These are phyloP conservation scores for Axilococcus clingmanii DNA, from an alignment of 139 green algal species.

Conservation along the genomic window DNA sequence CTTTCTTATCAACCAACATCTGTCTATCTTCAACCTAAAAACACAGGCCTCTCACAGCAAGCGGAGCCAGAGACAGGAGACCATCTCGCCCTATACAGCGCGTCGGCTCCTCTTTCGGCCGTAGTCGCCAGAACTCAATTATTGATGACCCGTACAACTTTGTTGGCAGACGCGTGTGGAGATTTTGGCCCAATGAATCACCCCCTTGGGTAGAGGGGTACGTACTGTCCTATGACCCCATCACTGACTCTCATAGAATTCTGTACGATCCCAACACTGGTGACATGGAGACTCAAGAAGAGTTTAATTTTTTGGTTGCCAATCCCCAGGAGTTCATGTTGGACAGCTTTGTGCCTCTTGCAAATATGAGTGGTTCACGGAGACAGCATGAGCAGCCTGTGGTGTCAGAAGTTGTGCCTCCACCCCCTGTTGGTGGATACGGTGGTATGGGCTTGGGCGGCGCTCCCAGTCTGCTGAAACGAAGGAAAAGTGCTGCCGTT, in stretches of 20 bases:
- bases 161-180: conserved; percentile 16
- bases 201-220: conserved; percentile 33
- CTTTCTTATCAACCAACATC: too few species aligned
- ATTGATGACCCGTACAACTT: conserved; percentile 2
- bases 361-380: conserved; percentile 12
- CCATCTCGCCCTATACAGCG: neutral
- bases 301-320: conserved; percentile 13
- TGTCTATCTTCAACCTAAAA: too few species aligned
- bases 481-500: neutral
- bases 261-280: conserved; percentile 29
- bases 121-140: too few species aligned
- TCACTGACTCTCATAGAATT: conserved; percentile 14
- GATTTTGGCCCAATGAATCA: conserved; percentile 6
- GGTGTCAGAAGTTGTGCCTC: neutral
- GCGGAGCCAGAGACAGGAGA: neutral
- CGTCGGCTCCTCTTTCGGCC: neutral
- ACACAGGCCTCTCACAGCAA: neutral
- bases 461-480: conserved; percentile 4
- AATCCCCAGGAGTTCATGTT: conserved; percentile 22
- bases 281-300: conserved; percentile 14
- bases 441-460: too few species aligned
- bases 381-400: conserved; percentile 8
- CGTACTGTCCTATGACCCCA: conserved; percentile 29
- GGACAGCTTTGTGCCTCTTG: conserved; percentile 18
- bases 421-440: neutral